These are phyloP conservation scores for Debaryomyces fabryi DNA, from an alignment of 1,139 yeast genomes.

Conservation along the genomic window DNA sequence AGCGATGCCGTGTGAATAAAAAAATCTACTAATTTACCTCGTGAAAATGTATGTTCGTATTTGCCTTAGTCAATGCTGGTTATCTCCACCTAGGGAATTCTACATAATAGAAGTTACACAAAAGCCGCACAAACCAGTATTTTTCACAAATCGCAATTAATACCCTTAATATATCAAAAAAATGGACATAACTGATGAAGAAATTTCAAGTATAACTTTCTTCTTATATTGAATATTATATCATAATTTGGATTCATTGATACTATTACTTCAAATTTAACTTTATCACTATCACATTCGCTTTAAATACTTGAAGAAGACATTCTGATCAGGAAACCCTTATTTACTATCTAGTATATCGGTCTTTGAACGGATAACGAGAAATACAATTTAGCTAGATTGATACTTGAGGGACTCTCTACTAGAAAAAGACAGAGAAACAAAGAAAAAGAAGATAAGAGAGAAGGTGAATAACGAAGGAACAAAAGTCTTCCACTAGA, in stretches of 20 bases:
- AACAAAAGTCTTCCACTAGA: not conserved
- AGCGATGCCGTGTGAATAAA: not conserved
- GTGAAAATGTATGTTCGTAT: not conserved
- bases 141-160: conserved; percentile 2
- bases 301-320: conserved; percentile 1
- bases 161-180: conserved; percentile 1
- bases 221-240: not conserved
- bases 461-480: not conserved
- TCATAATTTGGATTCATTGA: not conserved
- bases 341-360: not conserved
- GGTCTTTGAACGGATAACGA: not conserved
- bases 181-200: not conserved
- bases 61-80: conserved; percentile 3
- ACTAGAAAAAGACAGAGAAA: not conserved
- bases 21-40: not conserved
- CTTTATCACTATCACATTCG: conserved; percentile 3
- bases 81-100: conserved; percentile 2
- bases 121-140: conserved; percentile 1
- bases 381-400: not conserved
- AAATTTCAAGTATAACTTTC: not conserved
- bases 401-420: not conserved
- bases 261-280: not conserved
- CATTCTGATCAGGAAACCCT: not conserved
- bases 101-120: conserved; percentile 5
- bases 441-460: not conserved